Conservation (phyloP, 192 early-diverging fungal species). For the Mortierella claussenii region DNA sequence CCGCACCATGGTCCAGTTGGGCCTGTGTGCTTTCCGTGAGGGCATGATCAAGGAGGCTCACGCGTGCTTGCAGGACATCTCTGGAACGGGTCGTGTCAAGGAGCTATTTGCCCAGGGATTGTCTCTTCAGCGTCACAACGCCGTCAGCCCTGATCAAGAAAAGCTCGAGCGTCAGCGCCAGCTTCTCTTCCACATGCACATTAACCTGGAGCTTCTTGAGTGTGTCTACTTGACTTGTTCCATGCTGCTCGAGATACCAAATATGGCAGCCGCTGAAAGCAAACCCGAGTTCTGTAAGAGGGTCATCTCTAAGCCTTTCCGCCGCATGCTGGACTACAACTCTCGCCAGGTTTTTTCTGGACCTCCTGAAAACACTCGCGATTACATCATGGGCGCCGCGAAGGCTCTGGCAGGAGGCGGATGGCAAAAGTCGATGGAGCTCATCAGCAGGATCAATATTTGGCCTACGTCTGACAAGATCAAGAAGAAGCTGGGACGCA, state of each 20-base stretch:
- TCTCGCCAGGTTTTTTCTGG: constrained; percentile 95
- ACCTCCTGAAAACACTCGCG: constrained; percentile 98
- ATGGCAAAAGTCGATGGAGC: constrained; percentile 89
- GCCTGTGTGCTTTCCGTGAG: constrained; percentile 94
- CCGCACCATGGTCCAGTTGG: constrained; percentile 96
- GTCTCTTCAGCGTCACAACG: constrained; percentile 73
- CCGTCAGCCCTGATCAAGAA: constrained; percentile 91
- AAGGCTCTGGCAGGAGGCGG: constrained; percentile 92
- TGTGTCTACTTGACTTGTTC: constrained; percentile 95
- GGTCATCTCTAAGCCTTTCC: constrained; percentile 91
- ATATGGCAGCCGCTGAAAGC: constrained; percentile 83
- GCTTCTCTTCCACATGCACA: constrained; percentile 99
- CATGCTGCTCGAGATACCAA: constrained; percentile 97
- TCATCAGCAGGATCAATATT: constrained; percentile 92
- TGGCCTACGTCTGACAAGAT: constrained; percentile 88
- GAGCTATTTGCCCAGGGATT: constrained; percentile 93
- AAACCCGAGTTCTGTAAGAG: constrained; percentile 68
- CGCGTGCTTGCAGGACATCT: constrained; percentile 88
- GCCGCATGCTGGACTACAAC: constrained; percentile 93
- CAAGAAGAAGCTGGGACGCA: constrained; percentile 88
- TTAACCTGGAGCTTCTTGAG: constrained; percentile 98
- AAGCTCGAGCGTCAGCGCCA: constrained; percentile 93
- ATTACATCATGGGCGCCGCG: constrained; percentile 98
- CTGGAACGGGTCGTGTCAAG: constrained; percentile 83
- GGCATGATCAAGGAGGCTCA: constrained; percentile 93